Evolutionary conservation across 2,329 filamentous ascomycete species (phyloP).

Genomic region (Arthrobotrys iridis): DNA sequence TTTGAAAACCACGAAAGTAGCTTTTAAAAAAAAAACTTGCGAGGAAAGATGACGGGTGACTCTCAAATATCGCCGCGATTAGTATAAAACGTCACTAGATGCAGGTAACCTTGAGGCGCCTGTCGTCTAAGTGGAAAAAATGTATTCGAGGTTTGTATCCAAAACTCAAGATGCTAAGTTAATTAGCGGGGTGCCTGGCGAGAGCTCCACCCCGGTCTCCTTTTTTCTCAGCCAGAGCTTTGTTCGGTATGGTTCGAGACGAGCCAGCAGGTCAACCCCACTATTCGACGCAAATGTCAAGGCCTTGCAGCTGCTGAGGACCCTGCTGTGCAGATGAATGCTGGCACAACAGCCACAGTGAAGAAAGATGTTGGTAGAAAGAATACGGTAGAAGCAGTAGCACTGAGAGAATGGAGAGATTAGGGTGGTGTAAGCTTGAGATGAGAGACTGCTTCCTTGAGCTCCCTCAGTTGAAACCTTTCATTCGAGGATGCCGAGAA

Average conservation of each 20-base stretch:
- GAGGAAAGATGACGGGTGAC: not conserved
- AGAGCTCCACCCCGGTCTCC: conserved; percentile 14
- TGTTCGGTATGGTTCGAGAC: conserved; percentile 26
- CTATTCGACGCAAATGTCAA: conserved; percentile 25
- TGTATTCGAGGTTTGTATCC: not conserved
- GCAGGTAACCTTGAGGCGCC: not conserved
- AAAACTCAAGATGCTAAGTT: not conserved
- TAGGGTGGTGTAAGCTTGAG: too few species aligned
- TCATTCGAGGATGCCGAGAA: not conserved
- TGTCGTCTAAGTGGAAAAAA: not conserved
- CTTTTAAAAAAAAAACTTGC: not conserved
- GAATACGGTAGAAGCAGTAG: not conserved
- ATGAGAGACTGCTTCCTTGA: too few species aligned
- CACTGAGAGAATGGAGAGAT: not conserved
- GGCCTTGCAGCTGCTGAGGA: conserved; percentile 24
- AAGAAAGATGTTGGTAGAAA: not conserved
- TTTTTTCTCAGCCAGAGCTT: not conserved
- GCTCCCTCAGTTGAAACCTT: too few species aligned
- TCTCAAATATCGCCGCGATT: too few species aligned
- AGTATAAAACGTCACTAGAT: not conserved
- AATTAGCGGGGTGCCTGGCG: conserved; percentile 10
- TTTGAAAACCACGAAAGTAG: not conserved
- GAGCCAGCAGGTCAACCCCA: conserved; percentile 34
- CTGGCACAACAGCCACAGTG: not conserved
- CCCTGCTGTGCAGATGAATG: not conserved